A percentile compares a stretch with the other conserved stretches of the same genome.
Evolutionary conservation across 176 grass and related monocot genomes (phyloP).

Genomic region (Thinopyrum elongatum): DNA sequence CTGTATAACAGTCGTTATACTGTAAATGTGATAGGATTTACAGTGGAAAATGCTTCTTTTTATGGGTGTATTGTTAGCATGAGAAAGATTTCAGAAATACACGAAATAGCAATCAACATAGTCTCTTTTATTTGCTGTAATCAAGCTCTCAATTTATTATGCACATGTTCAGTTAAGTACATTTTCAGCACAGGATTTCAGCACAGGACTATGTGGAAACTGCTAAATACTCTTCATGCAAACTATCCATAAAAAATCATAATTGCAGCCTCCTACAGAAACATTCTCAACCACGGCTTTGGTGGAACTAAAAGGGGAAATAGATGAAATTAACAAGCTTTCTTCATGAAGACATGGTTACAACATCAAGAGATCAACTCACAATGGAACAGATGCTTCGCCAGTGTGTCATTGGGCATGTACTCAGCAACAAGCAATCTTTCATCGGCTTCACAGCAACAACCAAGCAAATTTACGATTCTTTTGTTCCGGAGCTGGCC

Average conservation of each 20-base stretch:
- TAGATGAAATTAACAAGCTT: background rate
- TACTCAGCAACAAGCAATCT: constrained; percentile 63
- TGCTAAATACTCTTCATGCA: background rate
- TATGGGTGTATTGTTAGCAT: background rate
- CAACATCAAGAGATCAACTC: constrained; percentile 1
- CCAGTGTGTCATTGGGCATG: constrained; percentile 65
- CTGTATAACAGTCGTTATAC: background rate
- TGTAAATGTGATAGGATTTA: background rate
- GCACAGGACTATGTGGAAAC: background rate
- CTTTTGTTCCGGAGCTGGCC: constrained; percentile 50
- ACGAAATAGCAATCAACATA: background rate
- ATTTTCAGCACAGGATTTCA: constrained; percentile 1
- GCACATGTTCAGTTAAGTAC: background rate
- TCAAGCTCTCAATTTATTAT: background rate
- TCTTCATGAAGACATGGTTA: background rate
- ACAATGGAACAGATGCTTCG: constrained; percentile 69
- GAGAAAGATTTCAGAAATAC: background rate
- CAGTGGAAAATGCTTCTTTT: background rate
- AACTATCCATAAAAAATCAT: background rate
- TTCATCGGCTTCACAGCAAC: constrained; percentile 51
- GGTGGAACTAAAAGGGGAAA: background rate
- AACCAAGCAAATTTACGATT: constrained; percentile 45
- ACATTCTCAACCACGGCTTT: background rate
- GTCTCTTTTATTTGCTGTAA: background rate
- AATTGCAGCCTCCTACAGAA: background rate